Evolutionary conservation across 2,329 filamentous ascomycete species (phyloP), one percentile per base, ranked within the genome.

Genomic region (Verruconis gallopava): DNA sequence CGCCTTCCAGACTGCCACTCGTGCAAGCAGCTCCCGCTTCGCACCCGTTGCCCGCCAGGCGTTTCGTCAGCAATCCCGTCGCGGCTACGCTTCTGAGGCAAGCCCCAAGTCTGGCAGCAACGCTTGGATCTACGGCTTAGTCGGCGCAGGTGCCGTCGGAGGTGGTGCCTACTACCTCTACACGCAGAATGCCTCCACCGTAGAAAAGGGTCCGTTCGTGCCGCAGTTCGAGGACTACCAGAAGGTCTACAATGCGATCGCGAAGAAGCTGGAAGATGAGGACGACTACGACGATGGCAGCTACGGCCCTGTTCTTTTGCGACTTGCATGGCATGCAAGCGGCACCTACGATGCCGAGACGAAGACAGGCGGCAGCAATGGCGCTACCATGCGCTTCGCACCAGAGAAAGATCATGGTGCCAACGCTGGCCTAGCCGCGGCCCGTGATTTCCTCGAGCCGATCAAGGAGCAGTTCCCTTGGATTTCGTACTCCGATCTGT

Each of bases 211-310:
- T 42, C 68, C 59, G 74, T 81, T 89, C 67, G 74, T 68, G 40
- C 85, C 86, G 47, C 81, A 75, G 56, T 77, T 81, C 65, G 79
- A 81, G 54, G 86, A 98, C 65, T 96, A 94, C 71, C 86, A 95
- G 71, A 81, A 84, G 64, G 85, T 96, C 42, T 96, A 96, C 70
- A 75, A 95, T 61, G 80, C 79, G 57, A 78, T 96, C 53, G 88
- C 89, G 43, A 65, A 70, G 56, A 72, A 72, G 47, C 69, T 96
- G 43, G 80, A 91, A 63, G 84, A 95, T 66, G 78, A 93, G 59
- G 85, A 91, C 53, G 81, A 95, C 51, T 96, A 96, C 61, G 89
- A 96, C 56, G 89, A 98, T 62, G 89, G 91, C 52, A 91, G 82
- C 68, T 96, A 93, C 60, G 89, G 86, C 44, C 91, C 89, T 20